These are phyloP conservation scores for Stentor coeruleus DNA, from an alignment of 73 alveolate species.

Conservation along the genomic window DNA sequence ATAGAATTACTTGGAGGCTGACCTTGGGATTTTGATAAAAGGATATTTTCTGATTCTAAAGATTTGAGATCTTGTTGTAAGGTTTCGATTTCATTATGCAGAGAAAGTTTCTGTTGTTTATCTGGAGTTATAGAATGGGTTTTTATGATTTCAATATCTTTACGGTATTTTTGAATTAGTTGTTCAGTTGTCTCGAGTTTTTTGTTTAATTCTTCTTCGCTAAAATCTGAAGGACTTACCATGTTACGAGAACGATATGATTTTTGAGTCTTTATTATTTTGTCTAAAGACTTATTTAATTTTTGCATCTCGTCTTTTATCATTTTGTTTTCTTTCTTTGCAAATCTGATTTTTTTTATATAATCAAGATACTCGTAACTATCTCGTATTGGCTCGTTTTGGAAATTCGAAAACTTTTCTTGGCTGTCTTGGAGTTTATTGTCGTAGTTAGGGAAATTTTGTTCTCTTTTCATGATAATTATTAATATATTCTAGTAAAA, in stretches of 20 bases:
- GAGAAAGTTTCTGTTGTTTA: not conserved
- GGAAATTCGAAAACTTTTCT: too few relatives aligned
- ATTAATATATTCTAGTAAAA: too few relatives aligned
- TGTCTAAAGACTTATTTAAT: not conserved
- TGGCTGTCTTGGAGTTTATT: too few relatives aligned
- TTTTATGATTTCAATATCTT: not conserved
- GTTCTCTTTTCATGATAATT: too few relatives aligned
- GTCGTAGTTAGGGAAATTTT: too few relatives aligned
- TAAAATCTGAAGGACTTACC: not conserved
- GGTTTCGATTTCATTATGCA: not conserved
- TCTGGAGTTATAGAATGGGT: not conserved
- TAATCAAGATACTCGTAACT: not conserved
- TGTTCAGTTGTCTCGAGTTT: not conserved
- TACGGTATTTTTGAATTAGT: not conserved
- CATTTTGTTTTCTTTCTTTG: not conserved
- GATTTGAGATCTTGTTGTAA: too few relatives aligned
- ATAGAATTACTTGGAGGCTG: too few relatives aligned
- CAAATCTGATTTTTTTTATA: too few relatives aligned
- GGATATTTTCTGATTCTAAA: not conserved
- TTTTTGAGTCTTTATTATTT: not conserved
- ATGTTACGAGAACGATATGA: too few relatives aligned
- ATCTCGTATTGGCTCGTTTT: not conserved
- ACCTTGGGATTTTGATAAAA: not conserved
- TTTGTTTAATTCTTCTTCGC: not conserved
- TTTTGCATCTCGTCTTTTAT: not conserved